Percentiles rank a stretch among this genome's conserved stretches.
Conservation (phyloP, 306 rosid species). For the Geum urbanum region DNA sequence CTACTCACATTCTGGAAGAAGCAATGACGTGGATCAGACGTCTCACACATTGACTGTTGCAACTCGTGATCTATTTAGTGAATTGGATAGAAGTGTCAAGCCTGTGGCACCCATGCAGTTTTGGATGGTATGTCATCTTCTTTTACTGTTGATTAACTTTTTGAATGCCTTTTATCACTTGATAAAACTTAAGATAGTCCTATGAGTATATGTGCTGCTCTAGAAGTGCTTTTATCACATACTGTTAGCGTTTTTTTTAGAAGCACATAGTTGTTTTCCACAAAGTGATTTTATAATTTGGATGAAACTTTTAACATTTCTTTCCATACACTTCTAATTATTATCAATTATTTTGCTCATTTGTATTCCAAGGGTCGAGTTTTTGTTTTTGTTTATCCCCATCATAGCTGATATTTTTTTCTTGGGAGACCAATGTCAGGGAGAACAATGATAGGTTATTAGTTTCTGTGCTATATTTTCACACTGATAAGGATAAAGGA, state of each 20-base stretch:
- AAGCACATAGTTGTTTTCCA: background rate
- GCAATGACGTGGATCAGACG: constrained; percentile 84
- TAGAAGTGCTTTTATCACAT: background rate
- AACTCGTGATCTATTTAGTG: constrained; percentile 79
- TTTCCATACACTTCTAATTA: background rate
- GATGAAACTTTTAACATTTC: background rate
- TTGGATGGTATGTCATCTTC: constrained; percentile 74
- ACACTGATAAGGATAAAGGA: background rate
- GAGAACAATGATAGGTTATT: background rate
- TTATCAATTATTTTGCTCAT: no score
- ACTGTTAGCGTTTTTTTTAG: background rate
- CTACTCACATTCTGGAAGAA: constrained; percentile 69
- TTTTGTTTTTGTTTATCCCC: background rate
- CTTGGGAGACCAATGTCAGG: background rate
- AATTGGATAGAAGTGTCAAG: constrained; percentile 87
- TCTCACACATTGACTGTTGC: constrained; percentile 89
- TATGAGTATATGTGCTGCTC: background rate
- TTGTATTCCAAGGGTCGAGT: background rate
- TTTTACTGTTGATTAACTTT: constrained; percentile 11
- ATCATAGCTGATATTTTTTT: background rate
- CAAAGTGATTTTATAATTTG: background rate
- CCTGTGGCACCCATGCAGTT: constrained; percentile 98
- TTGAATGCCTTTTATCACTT: background rate
- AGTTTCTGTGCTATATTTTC: background rate
- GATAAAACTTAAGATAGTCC: constrained; percentile 5